Conservation (phyloP, 495 filamentous ascomycete genomes). For the Poronia punctata region DNA sequence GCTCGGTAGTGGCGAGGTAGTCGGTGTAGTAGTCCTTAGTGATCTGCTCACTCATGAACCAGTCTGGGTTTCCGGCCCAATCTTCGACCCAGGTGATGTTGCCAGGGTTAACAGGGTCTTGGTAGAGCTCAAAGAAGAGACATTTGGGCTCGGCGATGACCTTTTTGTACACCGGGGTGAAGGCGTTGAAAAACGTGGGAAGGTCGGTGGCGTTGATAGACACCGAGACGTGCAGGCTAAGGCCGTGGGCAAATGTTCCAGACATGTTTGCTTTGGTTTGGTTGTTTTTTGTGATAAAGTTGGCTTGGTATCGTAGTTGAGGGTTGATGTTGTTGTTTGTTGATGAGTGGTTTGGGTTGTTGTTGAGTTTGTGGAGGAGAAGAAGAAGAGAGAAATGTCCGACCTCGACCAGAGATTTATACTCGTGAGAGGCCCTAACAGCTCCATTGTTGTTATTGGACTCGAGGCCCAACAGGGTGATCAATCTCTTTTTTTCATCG, state of each 20-base stretch:
- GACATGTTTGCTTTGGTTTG: not conserved
- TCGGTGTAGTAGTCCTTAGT: constrained; percentile 44
- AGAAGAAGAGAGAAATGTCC: too few relatives aligned
- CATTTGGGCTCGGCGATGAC: constrained; percentile 38
- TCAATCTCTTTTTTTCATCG: too few relatives aligned
- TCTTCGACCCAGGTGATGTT: constrained; percentile 40
- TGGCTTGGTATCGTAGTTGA: too few relatives aligned
- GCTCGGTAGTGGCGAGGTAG: constrained; percentile 36
- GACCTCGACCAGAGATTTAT: too few relatives aligned
- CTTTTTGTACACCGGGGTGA: constrained; percentile 32
- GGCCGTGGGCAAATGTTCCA: not conserved
- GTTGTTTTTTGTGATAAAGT: too few relatives aligned
- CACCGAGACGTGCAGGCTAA: constrained; percentile 35
- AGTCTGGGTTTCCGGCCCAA: constrained; percentile 18
- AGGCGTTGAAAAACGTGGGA: constrained; percentile 31
- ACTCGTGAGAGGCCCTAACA: too few relatives aligned
- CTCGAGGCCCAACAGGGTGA: too few relatives aligned
- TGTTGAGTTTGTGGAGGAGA: too few relatives aligned
- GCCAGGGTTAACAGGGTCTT: constrained; percentile 29
- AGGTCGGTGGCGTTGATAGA: constrained; percentile 33
- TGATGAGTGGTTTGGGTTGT: too few relatives aligned
- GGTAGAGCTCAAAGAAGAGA: constrained; percentile 41
- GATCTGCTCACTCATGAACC: constrained; percentile 26
- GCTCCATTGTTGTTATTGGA: too few relatives aligned
- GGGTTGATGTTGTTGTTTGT: too few relatives aligned